Evolutionary conservation across 306 rosid species (phyloP).

Genomic region (Begonia fuchsioides): DNA sequence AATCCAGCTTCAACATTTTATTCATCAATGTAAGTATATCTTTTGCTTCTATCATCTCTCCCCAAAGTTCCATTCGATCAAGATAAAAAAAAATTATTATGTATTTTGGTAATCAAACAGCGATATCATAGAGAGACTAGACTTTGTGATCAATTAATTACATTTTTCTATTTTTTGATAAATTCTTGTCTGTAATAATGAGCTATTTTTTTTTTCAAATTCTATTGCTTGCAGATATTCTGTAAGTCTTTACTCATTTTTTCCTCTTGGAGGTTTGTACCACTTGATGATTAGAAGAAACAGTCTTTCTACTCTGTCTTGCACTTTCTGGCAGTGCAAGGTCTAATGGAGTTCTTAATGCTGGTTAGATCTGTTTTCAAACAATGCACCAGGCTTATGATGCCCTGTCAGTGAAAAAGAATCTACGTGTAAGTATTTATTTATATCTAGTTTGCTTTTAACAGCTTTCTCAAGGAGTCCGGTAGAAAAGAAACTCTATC

Average conservation of each 20-base stretch:
- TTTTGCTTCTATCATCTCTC: too few species aligned
- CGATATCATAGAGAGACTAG: too few species aligned
- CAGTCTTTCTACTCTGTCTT: conserved; percentile 35
- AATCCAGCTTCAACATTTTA: conserved; percentile 86
- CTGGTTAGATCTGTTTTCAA: conserved; percentile 82
- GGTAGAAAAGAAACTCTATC: not conserved
- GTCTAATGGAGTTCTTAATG: conserved; percentile 84
- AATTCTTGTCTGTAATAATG: not conserved
- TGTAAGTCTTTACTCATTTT: conserved; percentile 58
- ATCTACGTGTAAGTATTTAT: conserved; percentile 29
- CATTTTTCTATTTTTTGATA: not conserved
- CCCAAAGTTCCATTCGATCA: too few species aligned
- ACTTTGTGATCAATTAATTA: too few species aligned
- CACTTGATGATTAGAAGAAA: conserved; percentile 38
- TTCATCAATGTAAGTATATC: conserved; percentile 48
- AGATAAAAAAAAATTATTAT: too few species aligned
- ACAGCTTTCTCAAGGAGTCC: too few species aligned
- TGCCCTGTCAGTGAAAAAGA: conserved; percentile 35
- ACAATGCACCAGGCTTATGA: conserved; percentile 55
- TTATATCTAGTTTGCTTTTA: not conserved
- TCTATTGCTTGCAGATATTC: conserved; percentile 47
- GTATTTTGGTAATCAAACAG: too few species aligned
- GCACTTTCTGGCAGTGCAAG: conserved; percentile 64
- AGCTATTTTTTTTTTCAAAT: not conserved
- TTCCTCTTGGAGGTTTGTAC: conserved; percentile 77